Base-by-base conservation (phyloP, 2,329 filamentous ascomycete species). In the Fusarium stilboides region DNA sequence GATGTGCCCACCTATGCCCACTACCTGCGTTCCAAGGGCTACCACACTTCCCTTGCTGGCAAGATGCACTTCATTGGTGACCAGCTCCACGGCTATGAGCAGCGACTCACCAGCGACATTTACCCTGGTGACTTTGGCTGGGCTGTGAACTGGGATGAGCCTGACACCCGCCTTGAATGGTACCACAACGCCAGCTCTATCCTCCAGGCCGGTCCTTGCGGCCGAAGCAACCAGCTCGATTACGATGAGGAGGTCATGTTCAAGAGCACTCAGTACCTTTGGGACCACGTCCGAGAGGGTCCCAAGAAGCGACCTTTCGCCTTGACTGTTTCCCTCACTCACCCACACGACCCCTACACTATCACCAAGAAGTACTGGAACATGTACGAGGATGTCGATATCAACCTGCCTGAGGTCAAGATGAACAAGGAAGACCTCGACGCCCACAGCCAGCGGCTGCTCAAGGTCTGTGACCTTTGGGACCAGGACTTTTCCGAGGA, bases 1-100 rank as follows among this genome's bases (percentile, higher is more conserved):
- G 94, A 97, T 73, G 88, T 93, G 31, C 94, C 94, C 15, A 98
- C 94, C 2, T 98, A 97, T 77, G 94, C 94, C 10, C 94, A 98
- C 80, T 97, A 97, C 80, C 85, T 98, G 56, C 92, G 94, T 50
- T 86, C 88, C 42, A 89, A 91, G 74, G 94, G 93, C 54, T 98
- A 98, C 76, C 93, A 97, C 81, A 97, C 94, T 14, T 92, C 92
- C 8, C 85, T 98, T 72, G 94, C 94, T 7, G 94, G 94, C 67
- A 98, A 98, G 86, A 98, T 98, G 94, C 94, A 98, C 81, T 98
- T 98, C 78, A 92, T 97, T 56, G 94, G 94, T 34, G 94, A 98
- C 78, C 94, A 98, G 82, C 86, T 98, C 62, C 94, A 98, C 78
- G 94, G 94, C 31, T 98, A 97, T 76, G 94, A 98, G 83, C 92